These are phyloP conservation scores for Pichia cactophila DNA, from an alignment of 1,139 yeast species.

Conservation along the genomic window DNA sequence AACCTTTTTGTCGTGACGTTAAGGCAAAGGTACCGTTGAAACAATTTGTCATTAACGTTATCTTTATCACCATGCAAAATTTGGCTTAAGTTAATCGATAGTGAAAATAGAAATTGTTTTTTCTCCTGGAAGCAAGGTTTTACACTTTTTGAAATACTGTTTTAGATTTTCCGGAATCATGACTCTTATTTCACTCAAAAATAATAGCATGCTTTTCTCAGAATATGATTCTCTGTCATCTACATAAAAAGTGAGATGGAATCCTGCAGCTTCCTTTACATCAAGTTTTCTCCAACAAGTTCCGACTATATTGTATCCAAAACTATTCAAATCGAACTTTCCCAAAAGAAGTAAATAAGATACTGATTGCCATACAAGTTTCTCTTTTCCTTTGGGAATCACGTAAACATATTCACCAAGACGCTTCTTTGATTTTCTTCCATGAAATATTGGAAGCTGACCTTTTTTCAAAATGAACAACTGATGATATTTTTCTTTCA, in stretches of 20 bases:
- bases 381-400: slow-evolving; percentile 2
- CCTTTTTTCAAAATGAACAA: slow-evolving; percentile 1
- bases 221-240: slow-evolving; percentile 5
- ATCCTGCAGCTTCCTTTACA: not conserved
- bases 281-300: slow-evolving; percentile 7
- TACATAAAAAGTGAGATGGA: slow-evolving; percentile 8
- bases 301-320: slow-evolving; percentile 3
- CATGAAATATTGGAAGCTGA: slow-evolving; percentile 8
- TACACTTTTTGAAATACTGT: not conserved
- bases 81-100: not conserved
- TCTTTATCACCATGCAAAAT: no score
- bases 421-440: slow-evolving; percentile 1
- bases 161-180: slow-evolving; percentile 3
- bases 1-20: no score
- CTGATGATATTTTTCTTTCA: not conserved
- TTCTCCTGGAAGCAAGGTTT: slow-evolving; percentile 6
- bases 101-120: not conserved
- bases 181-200: slow-evolving; percentile 4
- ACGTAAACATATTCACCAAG: slow-evolving; percentile 10
- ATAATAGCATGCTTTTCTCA: not conserved
- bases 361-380: slow-evolving; percentile 3
- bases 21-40: no score
- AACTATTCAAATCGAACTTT: not conserved
- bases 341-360: slow-evolving; percentile 3
- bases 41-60: no score